Evolutionary conservation across 208 protist species (phyloP).

Genomic region (Acanthamoeba royreba): DNA sequence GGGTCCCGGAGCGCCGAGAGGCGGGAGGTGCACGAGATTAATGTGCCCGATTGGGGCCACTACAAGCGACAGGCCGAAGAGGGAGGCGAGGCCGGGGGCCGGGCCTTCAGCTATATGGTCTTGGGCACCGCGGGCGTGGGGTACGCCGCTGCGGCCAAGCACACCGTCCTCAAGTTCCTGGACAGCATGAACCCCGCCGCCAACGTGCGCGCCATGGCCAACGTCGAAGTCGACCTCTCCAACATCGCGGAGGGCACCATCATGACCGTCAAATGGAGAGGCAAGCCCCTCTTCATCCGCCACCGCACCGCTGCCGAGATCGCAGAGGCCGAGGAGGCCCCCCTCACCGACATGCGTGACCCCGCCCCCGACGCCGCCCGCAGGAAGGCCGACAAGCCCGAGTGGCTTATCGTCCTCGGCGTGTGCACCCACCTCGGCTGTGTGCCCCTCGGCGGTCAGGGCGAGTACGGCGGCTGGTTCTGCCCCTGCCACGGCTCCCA

Average conservation of each 20-base stretch:
- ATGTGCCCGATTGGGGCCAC: not conserved
- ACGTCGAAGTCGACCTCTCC: conserved; percentile 95
- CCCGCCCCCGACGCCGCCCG: conserved; percentile 92
- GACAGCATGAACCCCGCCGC: conserved; percentile 77
- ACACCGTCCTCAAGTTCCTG: conserved; percentile 74
- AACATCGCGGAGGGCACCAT: conserved; percentile 88
- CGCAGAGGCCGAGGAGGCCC: conserved; percentile 75
- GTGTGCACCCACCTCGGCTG: conserved; percentile 99
- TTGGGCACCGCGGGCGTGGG: conserved; percentile 59
- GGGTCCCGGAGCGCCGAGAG: too few relatives aligned
- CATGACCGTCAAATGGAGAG: conserved; percentile 96
- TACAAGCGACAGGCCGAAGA: not conserved
- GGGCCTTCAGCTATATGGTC: conserved; percentile 74
- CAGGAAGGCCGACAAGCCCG: conserved; percentile 80
- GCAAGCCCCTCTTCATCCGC: conserved; percentile 98
- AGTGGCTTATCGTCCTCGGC: conserved; percentile 95
- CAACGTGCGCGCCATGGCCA: conserved; percentile 92
- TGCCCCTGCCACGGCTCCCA: conserved; percentile 99
- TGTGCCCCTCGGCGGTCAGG: conserved; percentile 94
- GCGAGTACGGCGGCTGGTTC: conserved; percentile 96
- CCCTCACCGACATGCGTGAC: conserved; percentile 90
- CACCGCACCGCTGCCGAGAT: conserved; percentile 93
- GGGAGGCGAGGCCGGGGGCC: conserved; percentile 49
- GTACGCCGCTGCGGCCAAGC: conserved; percentile 55
- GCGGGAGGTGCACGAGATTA: not conserved